Base-by-base conservation (phyloP, 805 yeast species). In the Wickerhamiella brachini region DNA sequence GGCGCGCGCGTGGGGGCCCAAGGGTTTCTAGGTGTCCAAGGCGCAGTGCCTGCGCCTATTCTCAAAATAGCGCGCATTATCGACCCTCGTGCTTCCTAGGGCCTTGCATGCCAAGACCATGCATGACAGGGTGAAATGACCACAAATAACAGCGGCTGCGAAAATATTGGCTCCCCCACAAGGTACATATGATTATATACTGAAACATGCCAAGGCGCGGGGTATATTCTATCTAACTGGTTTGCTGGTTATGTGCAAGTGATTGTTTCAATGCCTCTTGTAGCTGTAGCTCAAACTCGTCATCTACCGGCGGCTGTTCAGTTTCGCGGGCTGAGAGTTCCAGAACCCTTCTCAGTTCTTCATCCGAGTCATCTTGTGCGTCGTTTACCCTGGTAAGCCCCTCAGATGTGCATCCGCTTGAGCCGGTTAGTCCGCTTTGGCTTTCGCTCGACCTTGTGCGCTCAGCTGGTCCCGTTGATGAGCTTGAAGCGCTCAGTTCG, bases 331-430 rank as follows among this genome's bases (percentile, higher is more conserved):
- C 24, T n/a, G 48, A 45, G 8, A 45, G 18, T 34, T 48, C 45
- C 45, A 48, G 23, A 29, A 20, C 45, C 22, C 48, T n/a, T 12
- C 49, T 18, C 13, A 56, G 47, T 4, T 54, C 56, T 21, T 56
- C 55, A 43, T 56, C 57, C 3, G 21, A 31, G 9, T 42, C 45
- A 24, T 13, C 17, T 21, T 20, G 45, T n/a, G n/a, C n/a, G n/a
- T n/a, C n/a, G n/a, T n/a, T n/a, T n/a, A n/a, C n/a, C n/a, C n/a
- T n/a, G n/a, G n/a, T n/a, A n/a, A n/a, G n/a, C n/a, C n/a, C n/a
- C n/a, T n/a, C n/a, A n/a, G n/a, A n/a, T n/a, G n/a, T n/a, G n/a
- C n/a, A n/a, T n/a, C n/a, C n/a, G n/a, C n/a, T n/a, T n/a, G n/a
- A n/a, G n/a, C n/a, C n/a, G n/a, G n/a, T n/a, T n/a, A n/a, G n/a